These are phyloP conservation scores for Polyrhizophydium stewartii DNA, from an alignment of 371 early-diverging fungal genomes.

Conservation along the genomic window DNA sequence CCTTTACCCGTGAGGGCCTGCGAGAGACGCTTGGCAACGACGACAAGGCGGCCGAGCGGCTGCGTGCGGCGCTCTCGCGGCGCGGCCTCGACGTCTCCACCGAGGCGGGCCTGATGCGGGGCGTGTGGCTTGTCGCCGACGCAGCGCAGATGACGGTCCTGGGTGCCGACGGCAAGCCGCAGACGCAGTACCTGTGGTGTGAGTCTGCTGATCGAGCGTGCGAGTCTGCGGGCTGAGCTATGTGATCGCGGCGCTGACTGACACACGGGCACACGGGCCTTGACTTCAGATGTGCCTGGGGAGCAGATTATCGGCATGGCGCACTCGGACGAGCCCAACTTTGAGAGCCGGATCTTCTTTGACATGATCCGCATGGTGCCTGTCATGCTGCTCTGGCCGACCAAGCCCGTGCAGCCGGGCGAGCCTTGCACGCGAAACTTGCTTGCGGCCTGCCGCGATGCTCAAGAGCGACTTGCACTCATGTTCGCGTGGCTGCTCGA, in stretches of 20 bases:
- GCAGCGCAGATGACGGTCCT: not conserved
- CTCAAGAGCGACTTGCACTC: not conserved
- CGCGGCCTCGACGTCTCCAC: not conserved
- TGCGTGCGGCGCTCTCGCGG: not conserved
- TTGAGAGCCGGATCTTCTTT: not conserved
- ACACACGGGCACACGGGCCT: not conserved
- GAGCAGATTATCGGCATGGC: not conserved
- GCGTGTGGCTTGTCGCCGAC: not conserved
- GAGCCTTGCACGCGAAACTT: not conserved
- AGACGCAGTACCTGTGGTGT: not conserved
- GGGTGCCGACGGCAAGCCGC: not conserved
- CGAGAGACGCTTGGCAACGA: not conserved
- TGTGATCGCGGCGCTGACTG: not conserved
- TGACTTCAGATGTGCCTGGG: not conserved
- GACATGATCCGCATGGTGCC: not conserved
- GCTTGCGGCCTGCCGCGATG: not conserved
- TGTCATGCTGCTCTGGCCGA: not conserved
- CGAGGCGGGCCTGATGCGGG: not conserved
- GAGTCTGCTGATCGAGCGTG: not conserved
- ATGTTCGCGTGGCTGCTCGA: not conserved
- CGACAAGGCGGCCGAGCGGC: not conserved
- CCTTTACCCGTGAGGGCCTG: not conserved
- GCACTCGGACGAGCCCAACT: not conserved
- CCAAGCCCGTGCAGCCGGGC: not conserved
- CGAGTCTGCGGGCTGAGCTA: not conserved